Evolutionary conservation across 73 alveolate genomes (phyloP).

Genomic region (Paramecium sexaurelia): DNA sequence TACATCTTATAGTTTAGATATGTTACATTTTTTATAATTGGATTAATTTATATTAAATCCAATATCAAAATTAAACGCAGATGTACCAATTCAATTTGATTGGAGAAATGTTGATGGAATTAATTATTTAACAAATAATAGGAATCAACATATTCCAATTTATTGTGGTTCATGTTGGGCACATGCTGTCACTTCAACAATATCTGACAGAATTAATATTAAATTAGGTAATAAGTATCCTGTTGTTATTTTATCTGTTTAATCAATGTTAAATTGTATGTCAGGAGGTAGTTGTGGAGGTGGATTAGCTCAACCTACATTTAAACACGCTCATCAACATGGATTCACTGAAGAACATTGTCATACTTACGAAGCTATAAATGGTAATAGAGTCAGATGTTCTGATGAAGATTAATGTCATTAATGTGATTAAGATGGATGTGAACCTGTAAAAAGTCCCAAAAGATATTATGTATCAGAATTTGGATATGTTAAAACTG

Average conservation of each 20-base stretch:
- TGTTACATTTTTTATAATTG: not conserved
- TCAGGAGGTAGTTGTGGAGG: conserved; percentile 90
- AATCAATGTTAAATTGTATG: conserved; percentile 81
- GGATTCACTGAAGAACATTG: conserved; percentile 88
- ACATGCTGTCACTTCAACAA: conserved; percentile 84
- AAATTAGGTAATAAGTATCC: conserved; percentile 72
- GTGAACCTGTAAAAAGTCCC: not conserved
- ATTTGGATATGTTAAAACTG: conserved; percentile 77
- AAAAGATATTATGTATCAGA: conserved; percentile 77
- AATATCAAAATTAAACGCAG: conserved; percentile 32
- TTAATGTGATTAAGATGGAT: conserved; percentile 48
- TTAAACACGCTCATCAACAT: conserved; percentile 65
- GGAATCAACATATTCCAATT: conserved; percentile 85
- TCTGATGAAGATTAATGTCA: conserved; percentile 54
- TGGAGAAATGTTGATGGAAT: conserved; percentile 83
- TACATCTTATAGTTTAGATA: not conserved
- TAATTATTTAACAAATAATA: conserved; percentile 81
- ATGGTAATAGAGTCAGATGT: conserved; percentile 66
- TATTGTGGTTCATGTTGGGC: conserved; percentile 94
- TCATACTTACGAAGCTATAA: conserved; percentile 77
- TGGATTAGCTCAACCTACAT: conserved; percentile 83
- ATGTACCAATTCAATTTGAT: conserved; percentile 77
- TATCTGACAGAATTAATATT: conserved; percentile 92
- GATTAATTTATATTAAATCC: conserved; percentile 12
- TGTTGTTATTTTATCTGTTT: conserved; percentile 76